Evolutionary conservation across 2,329 filamentous ascomycete species (phyloP), one percentile per base, ranked within the genome.

Genomic region (Decorospora gaudefroyi): DNA sequence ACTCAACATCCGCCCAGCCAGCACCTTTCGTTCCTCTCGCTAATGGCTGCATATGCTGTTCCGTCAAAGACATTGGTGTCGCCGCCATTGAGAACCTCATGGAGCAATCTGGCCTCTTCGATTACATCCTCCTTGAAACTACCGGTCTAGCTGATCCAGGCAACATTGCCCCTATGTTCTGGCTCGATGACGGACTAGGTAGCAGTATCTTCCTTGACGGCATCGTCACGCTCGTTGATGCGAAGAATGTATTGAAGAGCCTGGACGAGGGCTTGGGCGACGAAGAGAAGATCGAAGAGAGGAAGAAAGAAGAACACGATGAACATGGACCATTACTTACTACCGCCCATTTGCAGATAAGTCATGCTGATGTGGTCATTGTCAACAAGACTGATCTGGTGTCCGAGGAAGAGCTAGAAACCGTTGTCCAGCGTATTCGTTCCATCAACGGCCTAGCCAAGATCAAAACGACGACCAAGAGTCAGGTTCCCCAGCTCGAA

Each of bases 41-140:
- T 38, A 99, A 99, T 60, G 93, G 93, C 51, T 99, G 93, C 69
- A 90, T 99, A 56, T 99, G 93, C 74, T 99, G 93, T 73, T 95
- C 90, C 3, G 91, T 97, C 61, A 99, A 96, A 84, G 93, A 99
- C 68, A 84, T 87, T 0, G 93, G 93, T 9, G 92, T 99, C 25
- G 89, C 89, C 56, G 93, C 93, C 23, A 95, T 99, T 41, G 93
- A 99, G 74, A 89, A 89, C 1, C 77, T 99, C 2, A 97, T 99
- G 89, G 88, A 91, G 53, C 90, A 90, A 62, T 89, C 88, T 54
- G 92, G 92, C 35, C 85, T 86, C 4, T 99, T 99, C 65, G 93
- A 99, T 74, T 99, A 97, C 73, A 97, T 99, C 55, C 80, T 99
- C 2, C 83, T 99, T 1, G 93, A 99, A 70, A 99, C 93, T 0